These are phyloP conservation scores for Hygrocybe punicea DNA, from an alignment of 768 basidiomycete species.

Conservation along the genomic window DNA sequence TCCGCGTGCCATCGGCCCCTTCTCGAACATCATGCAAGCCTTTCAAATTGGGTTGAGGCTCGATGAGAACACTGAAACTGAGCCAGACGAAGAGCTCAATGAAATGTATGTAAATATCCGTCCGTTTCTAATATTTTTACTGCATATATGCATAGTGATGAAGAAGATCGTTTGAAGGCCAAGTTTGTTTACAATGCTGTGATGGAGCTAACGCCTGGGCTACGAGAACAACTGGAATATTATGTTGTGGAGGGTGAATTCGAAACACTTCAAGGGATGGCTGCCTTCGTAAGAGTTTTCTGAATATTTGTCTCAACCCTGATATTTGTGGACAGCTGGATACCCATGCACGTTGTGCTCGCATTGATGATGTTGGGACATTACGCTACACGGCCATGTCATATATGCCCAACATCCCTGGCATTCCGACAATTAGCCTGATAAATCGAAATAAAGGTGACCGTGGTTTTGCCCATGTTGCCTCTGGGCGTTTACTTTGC, in stretches of 20 bases:
- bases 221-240: background rate
- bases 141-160: background rate
- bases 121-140: background rate
- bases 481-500: background rate
- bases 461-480: background rate
- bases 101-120: background rate
- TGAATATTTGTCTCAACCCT: background rate
- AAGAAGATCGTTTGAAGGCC: background rate
- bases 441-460: constrained; percentile 1
- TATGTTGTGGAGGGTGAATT: background rate
- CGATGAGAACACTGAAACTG: background rate
- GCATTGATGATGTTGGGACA: background rate
- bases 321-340: background rate
- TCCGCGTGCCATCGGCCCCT: background rate
- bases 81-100: background rate
- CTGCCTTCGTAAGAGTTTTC: background rate
- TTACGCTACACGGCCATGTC: background rate
- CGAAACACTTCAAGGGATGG: background rate
- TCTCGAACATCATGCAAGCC: background rate
- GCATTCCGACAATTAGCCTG: background rate
- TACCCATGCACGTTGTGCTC: background rate
- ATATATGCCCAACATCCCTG: background rate
- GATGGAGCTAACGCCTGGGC: background rate
- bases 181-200: background rate
- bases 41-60: background rate